phyloP scores from a whole-genome alignment of 2,329 filamentous ascomycete species.

The Calonectria hongkongensis region DNA sequence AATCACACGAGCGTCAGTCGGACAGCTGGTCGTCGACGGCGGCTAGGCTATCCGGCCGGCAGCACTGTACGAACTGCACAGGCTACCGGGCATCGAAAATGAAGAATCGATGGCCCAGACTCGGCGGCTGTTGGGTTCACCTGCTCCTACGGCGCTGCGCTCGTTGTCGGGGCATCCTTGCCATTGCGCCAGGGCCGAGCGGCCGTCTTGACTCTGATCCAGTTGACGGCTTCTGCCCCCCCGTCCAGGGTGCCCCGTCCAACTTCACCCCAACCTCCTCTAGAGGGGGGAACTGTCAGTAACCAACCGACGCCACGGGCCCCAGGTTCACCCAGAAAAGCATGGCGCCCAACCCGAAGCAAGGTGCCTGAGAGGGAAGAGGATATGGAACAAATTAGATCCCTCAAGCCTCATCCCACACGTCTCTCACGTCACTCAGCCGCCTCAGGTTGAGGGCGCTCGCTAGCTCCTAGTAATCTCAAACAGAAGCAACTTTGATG shows the following conservation, averaged over 20 bases:
- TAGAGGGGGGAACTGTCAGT: conserved; percentile 11
- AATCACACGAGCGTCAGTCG: conserved; percentile 10
- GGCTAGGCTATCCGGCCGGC: neutral
- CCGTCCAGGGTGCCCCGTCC: conserved; percentile 33
- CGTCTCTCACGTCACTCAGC: conserved; percentile 25
- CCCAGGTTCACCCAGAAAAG: conserved; percentile 23
- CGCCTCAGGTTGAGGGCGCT: conserved; percentile 26
- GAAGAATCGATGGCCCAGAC: neutral
- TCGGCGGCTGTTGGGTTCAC: conserved; percentile 6
- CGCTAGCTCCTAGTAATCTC: conserved; percentile 26
- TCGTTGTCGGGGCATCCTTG: conserved; percentile 30
- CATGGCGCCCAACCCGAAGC: conserved; percentile 17
- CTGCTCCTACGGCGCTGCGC: conserved; percentile 14
- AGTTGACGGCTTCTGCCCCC: conserved; percentile 1
- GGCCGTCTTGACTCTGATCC: conserved; percentile 25
- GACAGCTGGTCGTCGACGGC: neutral
- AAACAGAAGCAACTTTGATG: conserved; percentile 26
- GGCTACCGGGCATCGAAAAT: neutral
- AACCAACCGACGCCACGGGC: conserved; percentile 18
- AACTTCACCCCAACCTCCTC: conserved; percentile 27
- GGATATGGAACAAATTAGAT: conserved; percentile 28
- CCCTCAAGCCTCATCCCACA: conserved; percentile 18
- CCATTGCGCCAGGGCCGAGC: conserved; percentile 21
- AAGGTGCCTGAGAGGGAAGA: conserved; percentile 9
- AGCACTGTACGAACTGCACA: neutral